Base-by-base conservation (phyloP, 2,329 filamentous ascomycete species). In the Calonectria multiphialidica region DNA sequence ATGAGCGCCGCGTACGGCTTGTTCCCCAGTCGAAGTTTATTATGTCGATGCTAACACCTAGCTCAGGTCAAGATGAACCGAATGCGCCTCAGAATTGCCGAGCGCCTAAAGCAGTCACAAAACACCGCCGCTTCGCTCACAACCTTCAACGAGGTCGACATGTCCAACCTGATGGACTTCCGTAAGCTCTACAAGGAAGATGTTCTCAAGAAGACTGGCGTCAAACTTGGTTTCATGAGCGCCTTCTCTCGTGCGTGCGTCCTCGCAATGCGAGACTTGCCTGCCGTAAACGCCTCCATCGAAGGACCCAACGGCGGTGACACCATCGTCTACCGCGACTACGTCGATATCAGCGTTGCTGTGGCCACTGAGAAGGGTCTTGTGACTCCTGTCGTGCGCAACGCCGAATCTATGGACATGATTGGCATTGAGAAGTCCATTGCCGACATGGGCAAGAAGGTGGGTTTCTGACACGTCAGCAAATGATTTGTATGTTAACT, bases 171-270 rank as follows among this genome's bases (percentile, higher is more conserved):
- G 62, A 98, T 98, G 93, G 95, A 98, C 75, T 96, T 99, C 88
- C 94, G 97, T 79, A 98, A 98, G 85, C 89, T 95, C 57, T 98
- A 98, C 90, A 98, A 98, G 89, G 96, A 98, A 72, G 96, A 98
- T 72, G 88, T 98, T 25, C 88, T 98, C 70, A 98, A 98, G 90
- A 98, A 96, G 89, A 97, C 95, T 12, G 96, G 96, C 53, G 94
- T 98, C 71, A 99, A 98, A 89, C 93, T 99, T 66, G 97, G 97
- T n/a, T 99, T 98, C 88, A 98, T 99, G 96, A 97, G 95, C 83
- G 96, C 96, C 68, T 99, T 99, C 86, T 94, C 96, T 5, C 94
- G 94, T 75, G 97, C 97, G 59, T 94, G 92, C 79, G 92, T 98
- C 53, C 88, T 98, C 72, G 97, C 97, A 71, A 98, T 98, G 94